These are phyloP conservation scores for Cyberlindnera subsufficiens DNA, from an alignment of 805 yeast genomes.

Conservation along the genomic window DNA sequence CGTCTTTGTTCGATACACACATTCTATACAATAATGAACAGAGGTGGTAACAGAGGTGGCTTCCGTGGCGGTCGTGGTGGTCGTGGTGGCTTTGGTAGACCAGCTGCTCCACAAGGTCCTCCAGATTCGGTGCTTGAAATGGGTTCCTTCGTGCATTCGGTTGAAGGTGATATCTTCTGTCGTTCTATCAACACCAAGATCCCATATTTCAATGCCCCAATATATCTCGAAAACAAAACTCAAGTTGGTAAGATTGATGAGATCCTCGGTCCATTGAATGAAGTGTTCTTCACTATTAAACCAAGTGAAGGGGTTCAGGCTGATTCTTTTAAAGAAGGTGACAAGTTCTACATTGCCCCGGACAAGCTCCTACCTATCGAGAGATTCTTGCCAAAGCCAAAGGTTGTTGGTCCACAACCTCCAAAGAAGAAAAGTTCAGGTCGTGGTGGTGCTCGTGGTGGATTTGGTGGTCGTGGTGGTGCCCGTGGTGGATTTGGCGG, in stretches of 20 bases:
- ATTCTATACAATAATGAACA: conserved; percentile 26
- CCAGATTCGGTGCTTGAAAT: conserved; percentile 93
- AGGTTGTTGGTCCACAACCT: conserved; percentile 77
- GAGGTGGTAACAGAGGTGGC: conserved; percentile 46
- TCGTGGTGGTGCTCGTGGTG: conserved; percentile 42
- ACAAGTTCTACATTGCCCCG: conserved; percentile 90
- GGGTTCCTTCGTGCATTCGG: conserved; percentile 88
- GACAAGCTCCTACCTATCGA: conserved; percentile 94
- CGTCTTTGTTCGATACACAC: neutral
- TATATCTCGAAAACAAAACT: conserved; percentile 91
- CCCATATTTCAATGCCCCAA: conserved; percentile 98
- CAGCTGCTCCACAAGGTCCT: conserved; percentile 82
- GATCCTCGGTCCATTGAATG: conserved; percentile 95
- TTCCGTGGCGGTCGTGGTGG: conserved; percentile 63
- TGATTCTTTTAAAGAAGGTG: conserved; percentile 87
- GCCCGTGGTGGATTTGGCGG: conserved; percentile 25
- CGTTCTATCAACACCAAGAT: conserved; percentile 89
- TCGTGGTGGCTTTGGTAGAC: conserved; percentile 63
- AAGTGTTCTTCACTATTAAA: conserved; percentile 95
- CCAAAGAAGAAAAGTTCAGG: conserved; percentile 63
- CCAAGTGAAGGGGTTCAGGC: conserved; percentile 97
- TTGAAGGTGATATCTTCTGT: conserved; percentile 97
- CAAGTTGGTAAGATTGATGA: conserved; percentile 98
- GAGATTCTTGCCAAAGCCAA: conserved; percentile 95
- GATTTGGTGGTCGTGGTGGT: conserved; percentile 35